Base-by-base conservation (phyloP, 1,284 basidiomycete genomes). In the Rhizopogon hawkerae region DNA sequence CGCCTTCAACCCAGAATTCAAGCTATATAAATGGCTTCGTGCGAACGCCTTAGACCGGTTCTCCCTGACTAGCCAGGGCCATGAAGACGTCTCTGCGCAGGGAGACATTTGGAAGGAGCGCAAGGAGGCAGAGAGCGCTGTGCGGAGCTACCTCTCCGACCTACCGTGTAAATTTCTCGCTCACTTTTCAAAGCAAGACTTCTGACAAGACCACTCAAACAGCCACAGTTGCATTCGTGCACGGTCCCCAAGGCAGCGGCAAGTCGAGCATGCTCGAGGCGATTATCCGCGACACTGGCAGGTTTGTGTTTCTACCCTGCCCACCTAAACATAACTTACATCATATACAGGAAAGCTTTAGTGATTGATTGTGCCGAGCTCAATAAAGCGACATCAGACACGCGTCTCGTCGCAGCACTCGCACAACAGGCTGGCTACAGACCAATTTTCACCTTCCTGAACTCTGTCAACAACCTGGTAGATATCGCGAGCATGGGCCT, bases 401-500 rank as follows among this genome's bases (percentile, higher is more conserved):
- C 78, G 3, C 76, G 78, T 24, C 74, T 94, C 7, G 73, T 97
- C 11, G 72, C 72, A 11, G 72, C 74, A 1, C 69, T 97, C 3
- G 90, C 92, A 1, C 70, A 68, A 9, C 88, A 96, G 65, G 92
- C 89, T 0, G 92, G 92, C 46, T 96, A 95, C 66, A 86, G 84
- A 76, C 93, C 93, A 2, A 75, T 92, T 5, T 97, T 98, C 68
- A 85, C 85, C 3, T 92, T 94, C 73, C 69, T 96, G 49, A 86
- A 86, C 59, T 91, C 88, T 0, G 67, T 95, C 60, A 92, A 85
- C 63, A 88, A 81, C 54, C 69, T 98, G 50, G 83, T 98, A 52
- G 95, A 98, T 62, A 75, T 98, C n/a, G 93, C 91, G 0, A 86
- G 87, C 48, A 81, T 94, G 34, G 93, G 94, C 5, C 63, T 98